A percentile compares a stretch with the other conserved stretches of the same genome.
Evolutionary conservation across 2,329 filamentous ascomycete species (phyloP).

Genomic region (Monosporascus sp.): DNA sequence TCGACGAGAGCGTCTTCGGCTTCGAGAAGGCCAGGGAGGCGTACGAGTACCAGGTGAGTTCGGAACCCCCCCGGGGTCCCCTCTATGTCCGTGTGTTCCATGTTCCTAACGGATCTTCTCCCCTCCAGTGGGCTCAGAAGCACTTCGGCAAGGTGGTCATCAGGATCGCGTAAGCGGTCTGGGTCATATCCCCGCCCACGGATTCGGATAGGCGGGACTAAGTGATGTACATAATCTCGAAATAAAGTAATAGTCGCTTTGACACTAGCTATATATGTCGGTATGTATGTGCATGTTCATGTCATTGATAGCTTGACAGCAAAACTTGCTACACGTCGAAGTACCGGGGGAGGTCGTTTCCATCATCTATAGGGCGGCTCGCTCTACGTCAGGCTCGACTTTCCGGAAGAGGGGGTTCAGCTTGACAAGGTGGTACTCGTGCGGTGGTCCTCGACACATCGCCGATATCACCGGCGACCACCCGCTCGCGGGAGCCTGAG

Average conservation of each 20-base stretch:
- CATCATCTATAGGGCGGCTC: conserved; percentile 28
- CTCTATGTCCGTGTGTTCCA: not conserved
- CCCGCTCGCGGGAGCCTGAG: conserved; percentile 14
- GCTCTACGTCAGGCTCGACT: conserved; percentile 47
- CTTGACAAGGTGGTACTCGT: conserved; percentile 54
- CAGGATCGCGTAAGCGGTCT: conserved; percentile 31
- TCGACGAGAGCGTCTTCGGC: conserved; percentile 32
- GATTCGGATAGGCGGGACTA: not conserved
- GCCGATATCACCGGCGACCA: conserved; percentile 28
- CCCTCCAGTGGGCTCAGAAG: conserved; percentile 38
- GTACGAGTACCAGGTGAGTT: conserved; percentile 46
- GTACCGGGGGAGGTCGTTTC: too few relatives aligned
- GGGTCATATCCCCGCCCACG: not conserved
- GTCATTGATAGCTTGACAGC: too few relatives aligned
- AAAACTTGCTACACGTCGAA: too few relatives aligned
- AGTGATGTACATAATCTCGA: not conserved
- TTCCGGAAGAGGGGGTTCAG: conserved; percentile 44
- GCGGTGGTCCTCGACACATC: conserved; percentile 31
- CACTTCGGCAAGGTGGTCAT: conserved; percentile 53
- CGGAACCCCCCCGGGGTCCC: not conserved
- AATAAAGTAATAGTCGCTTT: not conserved
- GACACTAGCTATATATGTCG: too few relatives aligned
- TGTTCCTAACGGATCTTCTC: not conserved
- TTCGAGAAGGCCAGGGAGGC: conserved; percentile 37
- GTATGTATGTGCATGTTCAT: not conserved